A percentile compares a stretch with the other conserved stretches of the same genome.
phyloP scores from a whole-genome alignment of 352 stramenopile species.

The Elongisporangium senticosum region DNA sequence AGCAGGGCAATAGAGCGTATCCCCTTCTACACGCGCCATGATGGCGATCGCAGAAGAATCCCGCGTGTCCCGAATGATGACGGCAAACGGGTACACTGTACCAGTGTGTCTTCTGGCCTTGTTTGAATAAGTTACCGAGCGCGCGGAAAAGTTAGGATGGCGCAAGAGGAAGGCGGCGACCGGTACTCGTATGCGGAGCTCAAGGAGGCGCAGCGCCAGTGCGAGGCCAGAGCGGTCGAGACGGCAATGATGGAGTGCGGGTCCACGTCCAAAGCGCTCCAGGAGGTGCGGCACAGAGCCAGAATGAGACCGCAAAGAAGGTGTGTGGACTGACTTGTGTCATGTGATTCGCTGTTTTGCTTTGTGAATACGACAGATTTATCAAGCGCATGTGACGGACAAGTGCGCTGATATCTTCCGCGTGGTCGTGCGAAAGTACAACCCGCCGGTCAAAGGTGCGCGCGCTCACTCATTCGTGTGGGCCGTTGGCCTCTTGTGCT shows the following conservation, averaged over 20 bases:
- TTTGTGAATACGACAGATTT: conserved; percentile 25
- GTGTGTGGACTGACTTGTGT: background rate
- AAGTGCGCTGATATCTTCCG: conserved; percentile 72
- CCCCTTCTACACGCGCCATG: background rate
- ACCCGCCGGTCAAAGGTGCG: conserved; percentile 54
- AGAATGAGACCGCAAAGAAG: background rate
- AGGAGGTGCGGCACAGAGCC: conserved; percentile 21
- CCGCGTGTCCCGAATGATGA: background rate
- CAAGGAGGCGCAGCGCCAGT: conserved; percentile 67
- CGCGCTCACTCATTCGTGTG: background rate
- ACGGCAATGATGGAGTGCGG: conserved; percentile 46
- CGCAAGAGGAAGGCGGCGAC: conserved; percentile 13
- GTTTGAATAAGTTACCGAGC: background rate
- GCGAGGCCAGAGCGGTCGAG: conserved; percentile 43
- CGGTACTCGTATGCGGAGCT: conserved; percentile 76
- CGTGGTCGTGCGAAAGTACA: conserved; percentile 58
- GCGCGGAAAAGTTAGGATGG: background rate
- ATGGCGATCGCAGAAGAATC: background rate
- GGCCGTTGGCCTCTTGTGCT: background rate
- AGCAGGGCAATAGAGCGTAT: background rate
- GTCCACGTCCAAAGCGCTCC: conserved; percentile 43
- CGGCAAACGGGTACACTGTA: background rate
- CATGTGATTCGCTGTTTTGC: background rate
- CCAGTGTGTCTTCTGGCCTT: background rate
- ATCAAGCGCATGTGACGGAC: conserved; percentile 67